Percentiles rank a stretch among this genome's conserved stretches.
phyloP scores from a whole-genome alignment of 2,329 filamentous ascomycete species.

The Aspergillus calidoustus region DNA sequence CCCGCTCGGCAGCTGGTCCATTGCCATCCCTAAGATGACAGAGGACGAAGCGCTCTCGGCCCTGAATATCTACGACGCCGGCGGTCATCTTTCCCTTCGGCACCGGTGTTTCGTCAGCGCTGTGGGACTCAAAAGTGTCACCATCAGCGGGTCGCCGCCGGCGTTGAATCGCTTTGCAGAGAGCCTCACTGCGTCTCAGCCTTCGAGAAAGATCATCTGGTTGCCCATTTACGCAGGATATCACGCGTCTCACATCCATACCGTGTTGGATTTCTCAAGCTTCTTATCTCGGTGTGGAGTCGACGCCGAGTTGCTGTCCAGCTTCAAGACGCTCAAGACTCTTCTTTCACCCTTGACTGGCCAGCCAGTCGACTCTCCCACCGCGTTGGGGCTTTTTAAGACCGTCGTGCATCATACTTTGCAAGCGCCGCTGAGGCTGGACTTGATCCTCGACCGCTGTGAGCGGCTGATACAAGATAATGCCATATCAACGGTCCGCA shows the following conservation, averaged over 20 bases:
- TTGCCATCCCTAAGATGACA: constrained; percentile 5
- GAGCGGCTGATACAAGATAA: neutral
- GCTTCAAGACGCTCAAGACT: neutral
- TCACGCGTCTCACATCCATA: neutral
- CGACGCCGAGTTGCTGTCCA: neutral
- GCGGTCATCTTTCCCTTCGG: neutral
- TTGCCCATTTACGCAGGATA: neutral
- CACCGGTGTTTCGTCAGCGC: constrained; percentile 2
- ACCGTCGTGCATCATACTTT: constrained; percentile 1
- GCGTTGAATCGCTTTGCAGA: neutral
- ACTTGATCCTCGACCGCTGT: neutral
- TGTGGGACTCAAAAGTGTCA: neutral
- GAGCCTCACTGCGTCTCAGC: neutral
- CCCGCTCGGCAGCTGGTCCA: constrained; percentile 2
- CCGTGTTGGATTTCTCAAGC: neutral
- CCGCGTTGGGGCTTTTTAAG: neutral
- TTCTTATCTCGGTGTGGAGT: neutral
- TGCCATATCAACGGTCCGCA: neutral
- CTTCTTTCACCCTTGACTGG: neutral
- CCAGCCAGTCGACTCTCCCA: neutral
- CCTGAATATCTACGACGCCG: neutral
- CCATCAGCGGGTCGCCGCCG: neutral
- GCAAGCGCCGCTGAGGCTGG: neutral
- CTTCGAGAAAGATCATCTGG: neutral
- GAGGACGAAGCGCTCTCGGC: neutral